Evolutionary conservation across 108 stramenopile genomes (phyloP), one percentile per base, ranked within the genome.

Genomic region (Fragilaria radians): DNA sequence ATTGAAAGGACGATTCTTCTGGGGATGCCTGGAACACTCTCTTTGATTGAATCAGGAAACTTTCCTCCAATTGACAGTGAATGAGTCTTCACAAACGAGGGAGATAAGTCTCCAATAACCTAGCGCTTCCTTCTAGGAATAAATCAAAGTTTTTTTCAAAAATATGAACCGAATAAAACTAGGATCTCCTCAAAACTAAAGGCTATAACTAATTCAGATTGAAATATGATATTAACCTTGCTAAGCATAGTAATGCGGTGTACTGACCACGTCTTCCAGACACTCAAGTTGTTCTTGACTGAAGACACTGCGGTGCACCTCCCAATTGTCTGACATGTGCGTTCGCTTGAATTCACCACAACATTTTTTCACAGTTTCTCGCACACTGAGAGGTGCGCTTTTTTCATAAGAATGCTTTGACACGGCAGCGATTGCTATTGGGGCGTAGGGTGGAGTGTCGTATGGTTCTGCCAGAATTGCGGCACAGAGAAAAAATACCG

Each of bases 281-380:
- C 86, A 82, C 31, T 94, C 93, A 0, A 94, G 54, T 55, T 94
- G 81, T 57, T 86, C 86, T 66, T 80, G 86, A 22, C 77, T 85
- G 48, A 94, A 94, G 28, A 71, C 71, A 30, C 71, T 61, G 27
- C 76, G 82, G 53, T 90, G 87, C n/a, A 78, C 67, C 52, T 83
- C 88, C 93, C 93, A 94, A 61, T 89, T 89, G 54, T 94, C 93
- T 11, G 79, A 78, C 64, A 87, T 90, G 57, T 94, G 93, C 3
- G 93, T 94, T 30, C 86, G 65, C 48, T 91, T 91, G 72, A 88
- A 94, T 50, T 94, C 93, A 3, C 84, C 80, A 53, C 88, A 89
- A 33, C 83, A 83, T 56, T 84, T 84, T 61, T 89, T 91, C 21
- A 94, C 93, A 11, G 72, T 82, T 50, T 94, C 89, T n/a, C 93